Evolutionary conservation across 495 filamentous ascomycete species (phyloP), one percentile per base, ranked within the genome.

Genomic region (Penicillium macrosclerotiorum): DNA sequence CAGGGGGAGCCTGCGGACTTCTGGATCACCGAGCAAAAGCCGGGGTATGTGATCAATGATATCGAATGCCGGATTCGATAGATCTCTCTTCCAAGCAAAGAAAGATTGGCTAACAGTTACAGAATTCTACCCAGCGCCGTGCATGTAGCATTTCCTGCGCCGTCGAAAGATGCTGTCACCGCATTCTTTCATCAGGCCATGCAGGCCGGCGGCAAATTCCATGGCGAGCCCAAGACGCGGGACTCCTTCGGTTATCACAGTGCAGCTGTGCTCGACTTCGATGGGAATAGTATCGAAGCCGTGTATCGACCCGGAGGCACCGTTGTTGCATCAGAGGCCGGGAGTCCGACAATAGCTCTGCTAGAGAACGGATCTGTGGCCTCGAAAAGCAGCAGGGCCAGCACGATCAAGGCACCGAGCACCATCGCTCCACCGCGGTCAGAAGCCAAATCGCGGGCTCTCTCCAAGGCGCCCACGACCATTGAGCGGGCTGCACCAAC

Each of bases 271-370:
- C 63, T 81, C 27, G 81, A 84, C 62, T 70, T 80, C 37, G 80
- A 82, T 56, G 76, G 75, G 8, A 81, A 82, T 56, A 79, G 73
- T 59, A 76, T 83, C 52, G 79, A 79, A 58, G 79, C 76, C n/a
- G 77, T 83, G 20, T 79, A 73, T 52, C 71, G 74, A 14, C 60
- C 71, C 5, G 55, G 60, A 37, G 24, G 23, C 14, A 43, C 60
- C 1, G 50, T 57, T 8, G 51, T 49, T 24, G 52, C 49, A 44
- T 67, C 65, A 22, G 57, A 57, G 20, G 57, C 51, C 34, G 59
- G 57, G 12, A 52, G 52, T 13, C 62, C 67, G 9, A 60, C 67
- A 33, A 51, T 72, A 47, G 59, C 59, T 18, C 43, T 65, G 8
- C 47, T 70, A 5, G 69, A 73, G 40, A 67, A 63, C 42, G 59